Conservation (phyloP, 192 early-diverging fungal species). For the Gryganskiella cystojenkinii region DNA sequence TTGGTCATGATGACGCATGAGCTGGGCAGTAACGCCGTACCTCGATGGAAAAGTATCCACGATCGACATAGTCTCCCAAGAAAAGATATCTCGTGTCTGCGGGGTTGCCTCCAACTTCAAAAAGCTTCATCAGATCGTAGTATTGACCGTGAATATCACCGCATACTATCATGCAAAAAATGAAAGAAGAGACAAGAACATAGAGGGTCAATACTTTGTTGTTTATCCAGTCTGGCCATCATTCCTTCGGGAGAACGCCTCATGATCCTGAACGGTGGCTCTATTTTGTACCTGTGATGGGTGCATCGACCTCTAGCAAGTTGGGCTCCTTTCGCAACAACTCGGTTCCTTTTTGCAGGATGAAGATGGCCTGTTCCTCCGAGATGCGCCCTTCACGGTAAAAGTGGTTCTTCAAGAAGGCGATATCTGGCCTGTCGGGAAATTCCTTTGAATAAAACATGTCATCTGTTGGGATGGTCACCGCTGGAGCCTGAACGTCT, state of each 20-base stretch:
- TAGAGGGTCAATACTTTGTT: neutral
- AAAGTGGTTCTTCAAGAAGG: conserved; percentile 92
- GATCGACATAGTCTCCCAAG: conserved; percentile 96
- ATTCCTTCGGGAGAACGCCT: no score
- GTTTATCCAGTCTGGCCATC: neutral
- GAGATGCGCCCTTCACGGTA: conserved; percentile 91
- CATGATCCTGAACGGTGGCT: neutral
- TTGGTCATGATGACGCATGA: conserved; percentile 1
- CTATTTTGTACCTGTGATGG: conserved; percentile 90
- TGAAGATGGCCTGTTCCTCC: conserved; percentile 90
- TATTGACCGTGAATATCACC: conserved; percentile 99
- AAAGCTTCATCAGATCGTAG: conserved; percentile 97
- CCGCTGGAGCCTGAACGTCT: conserved; percentile 69
- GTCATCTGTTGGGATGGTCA: conserved; percentile 58
- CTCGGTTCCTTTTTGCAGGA: conserved; percentile 86
- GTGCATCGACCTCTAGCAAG: conserved; percentile 88
- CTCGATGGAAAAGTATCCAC: conserved; percentile 98
- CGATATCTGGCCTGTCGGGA: conserved; percentile 78
- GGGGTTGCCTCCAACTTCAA: conserved; percentile 97
- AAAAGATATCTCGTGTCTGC: conserved; percentile 92
- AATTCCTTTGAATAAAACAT: conserved; percentile 66
- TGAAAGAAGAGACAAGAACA: neutral
- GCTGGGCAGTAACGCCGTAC: conserved; percentile 50
- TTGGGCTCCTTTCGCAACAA: conserved; percentile 86
- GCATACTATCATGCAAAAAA: conserved; percentile 67